Percentiles rank a stretch among this genome's conserved stretches.
Conservation (phyloP, 495 filamentous ascomycete species). For the Aspergillus haitiensis region DNA sequence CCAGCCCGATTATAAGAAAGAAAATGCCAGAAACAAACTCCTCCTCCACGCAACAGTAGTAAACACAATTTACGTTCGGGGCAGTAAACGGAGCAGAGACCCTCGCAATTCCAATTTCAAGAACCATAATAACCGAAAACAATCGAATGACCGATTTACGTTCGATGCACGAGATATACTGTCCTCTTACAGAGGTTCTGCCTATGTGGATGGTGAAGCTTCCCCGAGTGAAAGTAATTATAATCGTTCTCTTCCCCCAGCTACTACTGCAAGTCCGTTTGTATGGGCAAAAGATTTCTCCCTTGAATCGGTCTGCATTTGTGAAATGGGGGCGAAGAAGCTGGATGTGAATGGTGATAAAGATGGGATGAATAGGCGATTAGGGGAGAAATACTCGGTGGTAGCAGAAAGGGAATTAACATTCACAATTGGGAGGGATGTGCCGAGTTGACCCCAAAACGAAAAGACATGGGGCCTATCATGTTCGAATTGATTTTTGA, state of each 20-base stretch:
- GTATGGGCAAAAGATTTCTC: slow-evolving; percentile 63
- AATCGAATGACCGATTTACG: slow-evolving; percentile 26
- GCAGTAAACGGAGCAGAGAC: slow-evolving; percentile 3
- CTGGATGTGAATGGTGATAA: slow-evolving; percentile 35
- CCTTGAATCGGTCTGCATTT: slow-evolving; percentile 67
- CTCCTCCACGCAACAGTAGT: slow-evolving; percentile 82
- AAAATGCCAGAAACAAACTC: slow-evolving; percentile 35
- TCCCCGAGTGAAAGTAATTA: slow-evolving; percentile 10
- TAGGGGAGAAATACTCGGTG: slow-evolving; percentile 47
- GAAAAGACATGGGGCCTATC: too few species aligned
- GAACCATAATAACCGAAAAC: slow-evolving; percentile 33
- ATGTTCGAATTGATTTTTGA: too few species aligned
- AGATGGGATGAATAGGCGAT: slow-evolving; percentile 32
- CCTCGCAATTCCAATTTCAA: slow-evolving; percentile 12
- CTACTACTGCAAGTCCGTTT: slow-evolving; percentile 27
- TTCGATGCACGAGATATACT: slow-evolving; percentile 44
- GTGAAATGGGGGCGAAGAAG: slow-evolving; percentile 75
- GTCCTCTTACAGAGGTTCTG: slow-evolving; percentile 32
- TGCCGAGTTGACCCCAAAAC: too few species aligned
- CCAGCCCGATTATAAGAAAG: slow-evolving; percentile 43
- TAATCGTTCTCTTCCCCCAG: neutral
- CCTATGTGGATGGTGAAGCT: slow-evolving; percentile 31
- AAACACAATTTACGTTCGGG: slow-evolving; percentile 76
- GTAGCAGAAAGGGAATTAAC: slow-evolving; percentile 32
- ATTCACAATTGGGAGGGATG: neutral